Conservation (phyloP, 202 grass and related monocot genomes). For the Cymbopogon flexuosus region DNA sequence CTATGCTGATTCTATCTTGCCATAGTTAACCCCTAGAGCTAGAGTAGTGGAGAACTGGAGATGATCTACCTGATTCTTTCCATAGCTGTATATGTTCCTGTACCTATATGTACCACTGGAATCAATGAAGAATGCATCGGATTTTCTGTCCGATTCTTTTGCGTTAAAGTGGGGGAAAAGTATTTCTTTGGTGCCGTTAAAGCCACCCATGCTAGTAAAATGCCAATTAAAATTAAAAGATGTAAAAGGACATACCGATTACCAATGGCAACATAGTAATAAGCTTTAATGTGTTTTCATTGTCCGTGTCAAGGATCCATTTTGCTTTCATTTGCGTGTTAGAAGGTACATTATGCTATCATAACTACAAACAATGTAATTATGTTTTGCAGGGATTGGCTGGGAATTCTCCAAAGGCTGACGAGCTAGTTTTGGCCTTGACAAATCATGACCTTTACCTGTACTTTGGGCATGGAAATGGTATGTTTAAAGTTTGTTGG, state of each 20-base stretch:
- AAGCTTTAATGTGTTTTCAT: background rate
- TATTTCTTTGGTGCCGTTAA: background rate
- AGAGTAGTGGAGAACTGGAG: background rate
- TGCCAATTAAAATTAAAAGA: background rate
- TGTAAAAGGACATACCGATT: background rate
- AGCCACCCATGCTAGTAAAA: background rate
- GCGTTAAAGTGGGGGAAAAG: background rate
- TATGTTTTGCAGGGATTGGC: slow-evolving; percentile 54
- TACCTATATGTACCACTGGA: too few relatives aligned
- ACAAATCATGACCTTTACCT: slow-evolving; percentile 77
- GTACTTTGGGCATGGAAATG: slow-evolving; percentile 93
- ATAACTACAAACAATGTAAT: background rate
- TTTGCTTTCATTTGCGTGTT: background rate
- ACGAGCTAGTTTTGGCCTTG: slow-evolving; percentile 68
- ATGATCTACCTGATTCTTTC: background rate
- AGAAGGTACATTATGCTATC: background rate
- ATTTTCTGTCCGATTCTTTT: background rate
- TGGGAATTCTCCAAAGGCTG: slow-evolving; percentile 45
- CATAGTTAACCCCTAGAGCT: background rate
- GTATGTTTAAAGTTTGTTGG: slow-evolving; percentile 40
- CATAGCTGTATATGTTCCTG: background rate
- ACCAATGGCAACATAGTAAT: background rate
- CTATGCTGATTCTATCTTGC: background rate
- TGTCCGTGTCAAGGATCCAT: background rate
- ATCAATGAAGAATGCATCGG: too few relatives aligned